Evolutionary conservation across 768 basidiomycete genomes (phyloP).

Genomic region (Suillus occidentalis): DNA sequence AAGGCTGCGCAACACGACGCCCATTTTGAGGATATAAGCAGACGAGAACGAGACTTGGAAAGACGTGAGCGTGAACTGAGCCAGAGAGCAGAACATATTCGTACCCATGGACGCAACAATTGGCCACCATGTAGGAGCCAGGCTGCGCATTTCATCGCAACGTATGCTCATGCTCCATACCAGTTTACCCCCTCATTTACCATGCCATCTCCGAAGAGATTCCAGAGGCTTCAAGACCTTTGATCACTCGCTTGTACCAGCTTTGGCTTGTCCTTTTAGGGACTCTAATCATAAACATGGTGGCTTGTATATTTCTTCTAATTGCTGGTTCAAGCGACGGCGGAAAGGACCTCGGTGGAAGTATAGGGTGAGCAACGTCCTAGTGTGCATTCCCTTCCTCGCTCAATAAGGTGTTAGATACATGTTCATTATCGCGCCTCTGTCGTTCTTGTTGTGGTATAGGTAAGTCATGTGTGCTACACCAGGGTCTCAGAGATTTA

Average conservation of each 20-base stretch:
- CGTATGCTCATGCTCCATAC: conserved; percentile 20
- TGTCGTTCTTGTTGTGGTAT: conserved; percentile 95
- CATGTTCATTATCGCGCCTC: conserved; percentile 68
- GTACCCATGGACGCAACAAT: conserved; percentile 83
- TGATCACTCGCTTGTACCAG: conserved; percentile 86
- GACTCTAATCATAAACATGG: conserved; percentile 85
- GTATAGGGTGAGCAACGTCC: conserved; percentile 62
- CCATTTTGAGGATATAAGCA: conserved; percentile 64
- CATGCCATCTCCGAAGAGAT: conserved; percentile 93
- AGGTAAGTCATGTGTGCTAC: conserved; percentile 50
- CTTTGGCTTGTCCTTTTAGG: conserved; percentile 89
- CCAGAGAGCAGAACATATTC: conserved; percentile 65
- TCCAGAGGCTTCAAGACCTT: conserved; percentile 72
- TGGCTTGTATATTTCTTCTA: conserved; percentile 87
- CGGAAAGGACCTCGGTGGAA: conserved; percentile 77
- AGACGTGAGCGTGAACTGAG: conserved; percentile 74
- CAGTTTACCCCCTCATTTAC: conserved; percentile 93
- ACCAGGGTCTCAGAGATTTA: conserved; percentile 10
- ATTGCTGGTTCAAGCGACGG: conserved; percentile 74
- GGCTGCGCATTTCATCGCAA: conserved; percentile 16
- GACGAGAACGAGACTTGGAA: conserved; percentile 80
- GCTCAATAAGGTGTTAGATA: conserved; percentile 49
- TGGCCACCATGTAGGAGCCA: conserved; percentile 80
- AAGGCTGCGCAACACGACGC: conserved; percentile 39
- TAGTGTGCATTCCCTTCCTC: background rate